These are phyloP conservation scores for Peronospora tabacina DNA, from an alignment of 352 stramenopile species.

Conservation along the genomic window DNA sequence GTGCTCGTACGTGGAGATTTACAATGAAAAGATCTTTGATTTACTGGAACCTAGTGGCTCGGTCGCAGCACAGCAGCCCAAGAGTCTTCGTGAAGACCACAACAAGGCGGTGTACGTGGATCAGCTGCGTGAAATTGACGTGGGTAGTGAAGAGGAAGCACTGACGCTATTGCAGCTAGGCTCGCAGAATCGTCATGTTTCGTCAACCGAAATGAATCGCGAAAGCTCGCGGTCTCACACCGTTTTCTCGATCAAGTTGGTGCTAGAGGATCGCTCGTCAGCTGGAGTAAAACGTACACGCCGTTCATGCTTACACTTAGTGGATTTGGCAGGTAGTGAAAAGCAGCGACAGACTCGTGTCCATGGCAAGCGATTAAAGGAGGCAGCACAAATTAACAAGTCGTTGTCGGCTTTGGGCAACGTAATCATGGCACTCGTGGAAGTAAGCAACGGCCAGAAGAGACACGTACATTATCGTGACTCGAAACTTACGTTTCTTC, in stretches of 20 bases:
- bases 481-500: slow-evolving; percentile 78
- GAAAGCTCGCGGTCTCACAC: slow-evolving; percentile 94
- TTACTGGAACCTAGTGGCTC: slow-evolving; percentile 58
- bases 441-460: slow-evolving; percentile 73
- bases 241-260: slow-evolving; percentile 94
- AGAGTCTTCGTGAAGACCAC: slow-evolving; percentile 67
- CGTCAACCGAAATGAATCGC: slow-evolving; percentile 95
- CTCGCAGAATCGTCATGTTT: slow-evolving; percentile 88
- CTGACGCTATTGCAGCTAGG: slow-evolving; percentile 70
- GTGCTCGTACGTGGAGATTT: slow-evolving; percentile 88
- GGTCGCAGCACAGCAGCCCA: slow-evolving; percentile 38
- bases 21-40: slow-evolving; percentile 88
- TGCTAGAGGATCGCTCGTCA: slow-evolving; percentile 66
- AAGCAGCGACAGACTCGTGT: slow-evolving; percentile 80
- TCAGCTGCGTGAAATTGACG: slow-evolving; percentile 54
- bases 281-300: slow-evolving; percentile 52
- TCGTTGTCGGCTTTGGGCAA: slow-evolving; percentile 83
- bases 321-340: slow-evolving; percentile 85
- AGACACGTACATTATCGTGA: slow-evolving; percentile 82
- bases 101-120: slow-evolving; percentile 80
- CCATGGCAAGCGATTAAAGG: slow-evolving; percentile 75
- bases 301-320: slow-evolving; percentile 73
- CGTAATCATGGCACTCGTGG: slow-evolving; percentile 85
- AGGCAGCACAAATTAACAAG: slow-evolving; percentile 88
- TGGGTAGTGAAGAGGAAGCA: slow-evolving; percentile 54